Evolutionary conservation across 352 stramenopile genomes (phyloP).

Genomic region (Phytopythium chamaehyphon): DNA sequence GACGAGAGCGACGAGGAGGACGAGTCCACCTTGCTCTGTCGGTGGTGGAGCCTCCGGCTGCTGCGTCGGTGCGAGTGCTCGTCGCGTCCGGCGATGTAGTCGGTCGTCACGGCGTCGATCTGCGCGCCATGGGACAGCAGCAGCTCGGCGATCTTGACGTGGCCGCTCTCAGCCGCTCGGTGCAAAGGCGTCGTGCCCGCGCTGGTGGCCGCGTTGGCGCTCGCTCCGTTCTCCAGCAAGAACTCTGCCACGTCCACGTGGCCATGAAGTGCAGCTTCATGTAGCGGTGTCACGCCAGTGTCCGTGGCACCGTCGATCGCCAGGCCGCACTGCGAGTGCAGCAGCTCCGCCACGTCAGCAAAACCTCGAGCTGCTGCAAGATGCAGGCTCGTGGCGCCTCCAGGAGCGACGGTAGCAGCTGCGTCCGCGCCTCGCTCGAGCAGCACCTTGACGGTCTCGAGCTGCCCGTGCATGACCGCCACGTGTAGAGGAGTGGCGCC

Average conservation of each 20-base stretch:
- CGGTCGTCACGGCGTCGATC: constrained; percentile 50
- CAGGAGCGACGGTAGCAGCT: constrained; percentile 28
- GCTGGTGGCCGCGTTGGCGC: constrained; percentile 47
- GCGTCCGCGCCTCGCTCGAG: constrained; percentile 37
- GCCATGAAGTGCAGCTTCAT: constrained; percentile 45
- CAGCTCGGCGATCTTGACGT: constrained; percentile 45
- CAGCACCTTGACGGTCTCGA: constrained; percentile 51
- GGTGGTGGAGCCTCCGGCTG: not conserved
- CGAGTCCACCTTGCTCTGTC: constrained; percentile 7
- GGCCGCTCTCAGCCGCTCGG: constrained; percentile 43
- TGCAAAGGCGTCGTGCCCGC: constrained; percentile 50
- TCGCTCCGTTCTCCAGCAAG: constrained; percentile 32
- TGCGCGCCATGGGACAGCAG: constrained; percentile 48
- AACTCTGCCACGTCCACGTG: constrained; percentile 36
- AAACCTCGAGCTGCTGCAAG: constrained; percentile 47
- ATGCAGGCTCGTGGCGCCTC: constrained; percentile 41
- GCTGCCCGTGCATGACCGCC: constrained; percentile 52
- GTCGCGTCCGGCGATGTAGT: constrained; percentile 27
- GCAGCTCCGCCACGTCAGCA: constrained; percentile 29
- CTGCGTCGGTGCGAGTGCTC: constrained; percentile 6
- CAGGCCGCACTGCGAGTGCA: constrained; percentile 34
- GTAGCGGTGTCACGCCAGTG: constrained; percentile 41
- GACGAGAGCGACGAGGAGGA: constrained; percentile 4
- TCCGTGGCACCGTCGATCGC: constrained; percentile 30
- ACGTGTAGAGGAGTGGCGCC: constrained; percentile 54